Evolutionary conservation across 225 moss, liverwort and hornwort genomes (phyloP).

Genomic region (Bryum argenteum): DNA sequence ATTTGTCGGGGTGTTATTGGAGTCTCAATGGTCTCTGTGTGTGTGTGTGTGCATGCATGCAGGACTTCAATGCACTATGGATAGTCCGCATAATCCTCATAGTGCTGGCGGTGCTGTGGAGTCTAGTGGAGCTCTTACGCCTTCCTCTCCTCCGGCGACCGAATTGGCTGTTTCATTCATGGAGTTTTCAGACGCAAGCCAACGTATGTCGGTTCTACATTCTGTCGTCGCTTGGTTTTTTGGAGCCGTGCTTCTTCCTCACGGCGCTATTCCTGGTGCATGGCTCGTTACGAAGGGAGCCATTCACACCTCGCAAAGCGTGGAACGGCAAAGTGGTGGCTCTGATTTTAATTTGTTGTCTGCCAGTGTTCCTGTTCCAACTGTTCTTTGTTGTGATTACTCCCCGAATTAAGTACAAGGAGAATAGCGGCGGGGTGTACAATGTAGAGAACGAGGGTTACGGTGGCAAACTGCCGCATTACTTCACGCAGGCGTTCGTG

Average conservation of each 20-base stretch:
- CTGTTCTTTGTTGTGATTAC: slow-evolving; percentile 85
- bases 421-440: slow-evolving; percentile 52
- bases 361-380: slow-evolving; percentile 86
- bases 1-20: too few relatives aligned
- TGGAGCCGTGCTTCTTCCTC: slow-evolving; percentile 95
- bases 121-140: slow-evolving; percentile 86
- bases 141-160: slow-evolving; percentile 82
- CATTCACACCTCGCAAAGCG: slow-evolving; percentile 83
- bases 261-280: slow-evolving; percentile 92
- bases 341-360: slow-evolving; percentile 76
- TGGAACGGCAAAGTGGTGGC: slow-evolving; percentile 94
- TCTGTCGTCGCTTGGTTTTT: slow-evolving; percentile 76
- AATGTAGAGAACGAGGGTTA: slow-evolving; percentile 71
- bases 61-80: slow-evolving; percentile 97
- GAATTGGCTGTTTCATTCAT: slow-evolving; percentile 76
- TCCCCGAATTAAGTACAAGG: slow-evolving; percentile 65
- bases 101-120: slow-evolving; percentile 85
- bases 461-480: slow-evolving; percentile 66
- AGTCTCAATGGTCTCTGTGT: background rate
- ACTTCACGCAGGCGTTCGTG: slow-evolving; percentile 85
- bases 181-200: slow-evolving; percentile 76
- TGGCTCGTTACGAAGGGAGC: slow-evolving; percentile 78
- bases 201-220: slow-evolving; percentile 87
- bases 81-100: slow-evolving; percentile 90
- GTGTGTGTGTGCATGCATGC: too few relatives aligned